phyloP scores from a whole-genome alignment of 2,329 filamentous ascomycete species.

The Karstenula rhodostoma region DNA sequence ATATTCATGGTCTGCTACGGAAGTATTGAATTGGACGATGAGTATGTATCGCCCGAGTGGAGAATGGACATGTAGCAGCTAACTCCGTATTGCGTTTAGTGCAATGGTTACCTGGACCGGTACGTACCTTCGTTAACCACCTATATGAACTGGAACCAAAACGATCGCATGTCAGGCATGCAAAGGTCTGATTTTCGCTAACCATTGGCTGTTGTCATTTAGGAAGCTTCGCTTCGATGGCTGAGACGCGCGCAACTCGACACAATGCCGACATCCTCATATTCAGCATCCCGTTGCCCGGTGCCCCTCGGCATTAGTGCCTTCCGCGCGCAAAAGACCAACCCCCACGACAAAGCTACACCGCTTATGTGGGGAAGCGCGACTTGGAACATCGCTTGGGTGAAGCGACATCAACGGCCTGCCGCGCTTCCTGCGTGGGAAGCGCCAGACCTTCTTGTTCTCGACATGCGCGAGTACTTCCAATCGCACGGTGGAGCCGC shows the following conservation, averaged over 20 bases:
- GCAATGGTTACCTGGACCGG: slow-evolving; percentile 53
- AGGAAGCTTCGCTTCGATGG: slow-evolving; percentile 51
- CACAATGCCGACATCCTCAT: slow-evolving; percentile 15
- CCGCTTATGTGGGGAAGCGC: slow-evolving; percentile 51
- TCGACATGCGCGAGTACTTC: slow-evolving; percentile 53
- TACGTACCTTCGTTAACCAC: slow-evolving; percentile 3
- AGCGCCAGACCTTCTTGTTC: slow-evolving; percentile 49
- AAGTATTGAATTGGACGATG: slow-evolving; percentile 62
- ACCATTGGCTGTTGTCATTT: slow-evolving; percentile 1
- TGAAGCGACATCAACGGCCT: slow-evolving; percentile 46
- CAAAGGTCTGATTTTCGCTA: neutral
- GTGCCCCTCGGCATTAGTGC: slow-evolving; percentile 53
- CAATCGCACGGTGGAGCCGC: slow-evolving; percentile 15
- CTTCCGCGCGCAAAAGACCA: slow-evolving; percentile 35
- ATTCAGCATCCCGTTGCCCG: slow-evolving; percentile 30
- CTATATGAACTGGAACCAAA: neutral
- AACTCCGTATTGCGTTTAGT: neutral
- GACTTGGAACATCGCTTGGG: slow-evolving; percentile 48
- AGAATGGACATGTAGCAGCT: neutral
- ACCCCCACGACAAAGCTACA: slow-evolving; percentile 19
- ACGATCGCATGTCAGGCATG: neutral
- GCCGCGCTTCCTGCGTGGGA: slow-evolving; percentile 52
- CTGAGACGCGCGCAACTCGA: slow-evolving; percentile 48
- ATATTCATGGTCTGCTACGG: slow-evolving; percentile 50
- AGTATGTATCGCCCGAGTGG: slow-evolving; percentile 16